These are phyloP conservation scores for Pseudonitzschia pungens DNA, from an alignment of 108 stramenopile genomes.

Conservation along the genomic window DNA sequence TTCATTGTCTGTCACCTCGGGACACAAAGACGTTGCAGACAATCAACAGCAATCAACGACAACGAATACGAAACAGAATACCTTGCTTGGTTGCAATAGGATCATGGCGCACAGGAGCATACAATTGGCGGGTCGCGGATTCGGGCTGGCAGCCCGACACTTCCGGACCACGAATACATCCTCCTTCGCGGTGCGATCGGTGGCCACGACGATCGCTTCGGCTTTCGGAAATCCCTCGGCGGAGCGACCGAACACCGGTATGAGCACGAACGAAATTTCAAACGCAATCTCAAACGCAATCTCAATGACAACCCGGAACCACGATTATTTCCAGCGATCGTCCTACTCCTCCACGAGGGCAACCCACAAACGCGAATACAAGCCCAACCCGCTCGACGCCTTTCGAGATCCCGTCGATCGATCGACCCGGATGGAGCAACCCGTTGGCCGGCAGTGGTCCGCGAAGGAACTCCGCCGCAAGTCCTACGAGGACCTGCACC, in stretches of 20 bases:
- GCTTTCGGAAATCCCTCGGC: not conserved
- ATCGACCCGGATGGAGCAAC: conserved; percentile 53
- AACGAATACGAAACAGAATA: too few species aligned
- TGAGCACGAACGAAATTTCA: too few species aligned
- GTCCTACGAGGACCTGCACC: conserved; percentile 88
- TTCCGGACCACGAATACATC: not conserved
- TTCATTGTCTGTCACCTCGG: too few species aligned
- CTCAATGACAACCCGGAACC: too few species aligned
- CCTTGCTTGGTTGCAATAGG: too few species aligned
- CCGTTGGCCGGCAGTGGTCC: conserved; percentile 78
- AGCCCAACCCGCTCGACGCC: conserved; percentile 54
- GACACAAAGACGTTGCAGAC: too few species aligned
- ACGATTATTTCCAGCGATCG: too few species aligned
- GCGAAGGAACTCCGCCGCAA: conserved; percentile 84
- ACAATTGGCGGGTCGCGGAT: not conserved
- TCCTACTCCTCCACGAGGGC: not conserved
- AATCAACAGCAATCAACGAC: too few species aligned
- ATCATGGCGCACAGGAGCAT: conserved; percentile 11
- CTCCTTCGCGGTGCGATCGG: not conserved
- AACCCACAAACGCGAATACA: conserved; percentile 10
- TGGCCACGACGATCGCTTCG: not conserved
- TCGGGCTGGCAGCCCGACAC: not conserved
- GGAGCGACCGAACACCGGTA: too few species aligned
- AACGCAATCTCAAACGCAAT: too few species aligned
- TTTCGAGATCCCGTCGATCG: conserved; percentile 77